Conservation (phyloP, 495 filamentous ascomycete species). For the Haplographium delicatum region DNA sequence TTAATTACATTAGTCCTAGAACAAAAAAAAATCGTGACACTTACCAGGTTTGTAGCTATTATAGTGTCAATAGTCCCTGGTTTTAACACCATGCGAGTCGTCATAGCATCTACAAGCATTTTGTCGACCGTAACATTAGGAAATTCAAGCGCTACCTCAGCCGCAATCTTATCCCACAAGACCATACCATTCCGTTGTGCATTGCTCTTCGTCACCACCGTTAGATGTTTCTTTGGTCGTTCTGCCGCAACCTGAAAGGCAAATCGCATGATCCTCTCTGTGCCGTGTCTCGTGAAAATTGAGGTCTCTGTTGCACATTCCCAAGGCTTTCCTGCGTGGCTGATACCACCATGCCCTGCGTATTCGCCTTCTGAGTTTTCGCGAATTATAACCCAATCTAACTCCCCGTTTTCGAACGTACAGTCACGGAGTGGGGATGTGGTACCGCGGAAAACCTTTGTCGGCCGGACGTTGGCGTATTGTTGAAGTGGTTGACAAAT, state of each 20-base stretch:
- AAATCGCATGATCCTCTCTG: conserved; percentile 52
- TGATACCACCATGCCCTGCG: conserved; percentile 50
- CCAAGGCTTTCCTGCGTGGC: conserved; percentile 45
- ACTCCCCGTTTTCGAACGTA: conserved; percentile 29
- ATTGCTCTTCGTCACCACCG: conserved; percentile 57
- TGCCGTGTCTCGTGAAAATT: conserved; percentile 48
- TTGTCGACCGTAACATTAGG: conserved; percentile 50
- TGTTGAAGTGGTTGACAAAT: conserved; percentile 51
- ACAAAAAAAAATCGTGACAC: too few relatives aligned
- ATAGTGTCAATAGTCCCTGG: conserved; percentile 50
- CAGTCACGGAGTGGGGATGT: conserved; percentile 45
- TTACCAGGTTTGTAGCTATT: conserved; percentile 46
- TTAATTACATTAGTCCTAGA: too few relatives aligned
- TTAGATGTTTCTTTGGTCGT: conserved; percentile 44
- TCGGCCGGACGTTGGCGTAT: conserved; percentile 53
- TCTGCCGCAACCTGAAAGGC: conserved; percentile 47
- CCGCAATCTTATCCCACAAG: conserved; percentile 50
- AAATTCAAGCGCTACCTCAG: conserved; percentile 36
- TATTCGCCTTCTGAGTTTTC: conserved; percentile 57
- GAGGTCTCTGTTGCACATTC: conserved; percentile 49
- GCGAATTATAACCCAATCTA: conserved; percentile 54
- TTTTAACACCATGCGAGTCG: conserved; percentile 49
- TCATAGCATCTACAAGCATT: conserved; percentile 59
- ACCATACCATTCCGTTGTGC: conserved; percentile 55
- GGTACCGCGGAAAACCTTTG: conserved; percentile 43